Percentiles rank a stretch among this genome's conserved stretches.
phyloP scores from a whole-genome alignment of 495 filamentous ascomycete species.

The Lasiosphaeriaceae sp. region DNA sequence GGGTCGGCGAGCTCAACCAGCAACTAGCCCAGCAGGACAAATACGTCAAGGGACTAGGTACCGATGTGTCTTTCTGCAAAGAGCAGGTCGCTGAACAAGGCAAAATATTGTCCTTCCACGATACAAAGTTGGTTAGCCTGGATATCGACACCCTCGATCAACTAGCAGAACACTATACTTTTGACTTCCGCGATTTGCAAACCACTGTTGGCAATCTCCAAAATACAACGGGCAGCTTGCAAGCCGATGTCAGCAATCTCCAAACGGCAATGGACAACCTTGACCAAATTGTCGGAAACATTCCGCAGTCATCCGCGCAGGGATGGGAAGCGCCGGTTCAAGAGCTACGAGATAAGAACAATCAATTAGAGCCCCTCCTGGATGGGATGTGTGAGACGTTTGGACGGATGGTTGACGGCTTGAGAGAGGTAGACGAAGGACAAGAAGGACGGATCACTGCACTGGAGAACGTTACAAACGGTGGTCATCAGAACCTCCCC shows the following conservation, averaged over 20 bases:
- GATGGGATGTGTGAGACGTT: neutral
- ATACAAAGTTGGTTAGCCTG: no score
- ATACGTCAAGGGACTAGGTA: neutral
- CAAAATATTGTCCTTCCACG: neutral
- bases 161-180: conserved; percentile 4
- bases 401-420: neutral
- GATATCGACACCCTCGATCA: conserved; percentile 10
- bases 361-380: neutral
- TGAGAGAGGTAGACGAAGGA: neutral
- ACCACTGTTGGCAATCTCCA: conserved; percentile 4
- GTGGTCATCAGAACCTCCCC: neutral
- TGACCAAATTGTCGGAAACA: no score
- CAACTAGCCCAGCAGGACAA: neutral
- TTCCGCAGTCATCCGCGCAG: no score
- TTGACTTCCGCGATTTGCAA: conserved; percentile 7
- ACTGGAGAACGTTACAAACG: neutral
- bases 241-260: no score
- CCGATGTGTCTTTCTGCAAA: neutral
- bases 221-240: neutral
- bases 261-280: no score
- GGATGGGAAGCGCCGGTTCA: no score
- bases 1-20: neutral
- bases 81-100: neutral
- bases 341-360: neutral
- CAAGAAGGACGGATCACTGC: neutral